A percentile compares a stretch with the other conserved stretches of the same genome.
These are phyloP conservation scores for Zygotorulaspora chibaensis DNA, from an alignment of 805 yeast species.

Conservation along the genomic window DNA sequence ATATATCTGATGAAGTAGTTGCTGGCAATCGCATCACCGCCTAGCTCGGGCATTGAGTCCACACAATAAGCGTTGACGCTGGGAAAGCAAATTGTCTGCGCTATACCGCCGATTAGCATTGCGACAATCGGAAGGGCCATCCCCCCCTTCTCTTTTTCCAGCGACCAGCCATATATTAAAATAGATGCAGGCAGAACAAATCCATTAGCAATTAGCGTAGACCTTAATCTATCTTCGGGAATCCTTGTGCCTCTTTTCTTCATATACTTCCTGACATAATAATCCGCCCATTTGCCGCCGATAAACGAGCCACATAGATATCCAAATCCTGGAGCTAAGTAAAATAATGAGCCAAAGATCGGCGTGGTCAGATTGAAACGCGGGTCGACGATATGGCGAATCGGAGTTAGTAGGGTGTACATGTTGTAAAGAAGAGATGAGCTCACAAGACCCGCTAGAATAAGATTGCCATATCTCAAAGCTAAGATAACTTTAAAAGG, in stretches of 20 bases:
- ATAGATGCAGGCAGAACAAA: conserved; percentile 43
- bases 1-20: conserved; percentile 49
- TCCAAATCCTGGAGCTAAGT: conserved; percentile 56
- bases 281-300: conserved; percentile 54
- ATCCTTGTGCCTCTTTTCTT: conserved; percentile 42
- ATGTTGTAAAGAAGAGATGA: conserved; percentile 44
- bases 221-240: conserved; percentile 50
- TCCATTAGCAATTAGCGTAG: conserved; percentile 39
- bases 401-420: conserved; percentile 52
- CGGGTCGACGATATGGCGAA: conserved; percentile 52
- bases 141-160: conserved; percentile 50
- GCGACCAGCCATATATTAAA: conserved; percentile 51
- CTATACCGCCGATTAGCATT: conserved; percentile 46
- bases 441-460: conserved; percentile 42
- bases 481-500: conserved; percentile 45
- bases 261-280: conserved; percentile 42
- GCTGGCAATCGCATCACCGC: conserved; percentile 53
- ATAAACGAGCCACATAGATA: conserved; percentile 45
- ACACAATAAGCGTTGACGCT: conserved; percentile 54
- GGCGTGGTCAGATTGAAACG: conserved; percentile 48
- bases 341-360: conserved; percentile 48
- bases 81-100: conserved; percentile 51
- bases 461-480: conserved; percentile 41
- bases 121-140: conserved; percentile 49
- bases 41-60: conserved; percentile 46